phyloP scores from a whole-genome alignment of 441 rosid species.

The Capsella rubella region DNA sequence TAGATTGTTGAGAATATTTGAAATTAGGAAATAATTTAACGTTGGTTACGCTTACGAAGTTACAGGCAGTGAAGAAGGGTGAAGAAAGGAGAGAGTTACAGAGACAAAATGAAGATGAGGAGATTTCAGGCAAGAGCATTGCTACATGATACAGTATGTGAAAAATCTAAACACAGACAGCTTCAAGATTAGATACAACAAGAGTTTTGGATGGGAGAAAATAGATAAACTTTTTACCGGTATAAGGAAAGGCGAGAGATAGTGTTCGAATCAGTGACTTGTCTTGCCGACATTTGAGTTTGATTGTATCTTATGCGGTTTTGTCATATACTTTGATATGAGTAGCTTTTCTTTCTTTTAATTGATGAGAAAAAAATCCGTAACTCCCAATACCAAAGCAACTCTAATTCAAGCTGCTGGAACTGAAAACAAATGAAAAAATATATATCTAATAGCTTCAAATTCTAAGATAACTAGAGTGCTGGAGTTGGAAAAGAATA shows the following conservation, averaged over 20 bases:
- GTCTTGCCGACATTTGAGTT: conserved; percentile 9
- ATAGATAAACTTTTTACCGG: conserved; percentile 5
- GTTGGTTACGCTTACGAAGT: conserved; percentile 13
- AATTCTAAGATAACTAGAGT: no score
- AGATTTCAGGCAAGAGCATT: conserved; percentile 14
- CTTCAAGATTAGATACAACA: conserved; percentile 29
- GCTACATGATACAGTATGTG: neutral
- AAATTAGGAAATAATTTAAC: conserved; percentile 14
- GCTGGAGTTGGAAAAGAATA: no score
- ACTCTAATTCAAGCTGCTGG: no score
- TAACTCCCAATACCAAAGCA: no score
- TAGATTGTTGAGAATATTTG: neutral
- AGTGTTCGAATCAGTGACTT: neutral
- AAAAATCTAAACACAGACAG: conserved; percentile 5
- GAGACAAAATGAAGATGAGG: conserved; percentile 4
- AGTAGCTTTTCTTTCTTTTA: neutral
- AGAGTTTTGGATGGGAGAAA: conserved; percentile 31
- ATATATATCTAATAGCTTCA: no score
- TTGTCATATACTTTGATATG: neutral
- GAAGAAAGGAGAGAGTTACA: conserved; percentile 16
- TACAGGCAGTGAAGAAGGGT: conserved; percentile 58
- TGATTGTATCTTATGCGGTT: neutral
- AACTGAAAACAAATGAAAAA: no score
- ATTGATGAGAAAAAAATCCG: neutral
- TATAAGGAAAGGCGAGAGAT: neutral